phyloP scores from a whole-genome alignment of 805 yeast species.

The Kluyveromyces aestuarii region DNA sequence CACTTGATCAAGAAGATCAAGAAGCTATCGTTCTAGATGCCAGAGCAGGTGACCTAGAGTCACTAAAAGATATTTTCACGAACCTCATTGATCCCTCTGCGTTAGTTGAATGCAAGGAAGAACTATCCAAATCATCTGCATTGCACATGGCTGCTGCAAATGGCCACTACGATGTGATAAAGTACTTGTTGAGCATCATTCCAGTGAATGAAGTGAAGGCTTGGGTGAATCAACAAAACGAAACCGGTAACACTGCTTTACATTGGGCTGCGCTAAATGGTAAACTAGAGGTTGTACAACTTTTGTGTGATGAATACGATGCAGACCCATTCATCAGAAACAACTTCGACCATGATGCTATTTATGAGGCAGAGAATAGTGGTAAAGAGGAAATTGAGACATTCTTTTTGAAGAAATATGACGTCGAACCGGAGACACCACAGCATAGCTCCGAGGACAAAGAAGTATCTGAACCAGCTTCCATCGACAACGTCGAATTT shows the following conservation, averaged over 20 bases:
- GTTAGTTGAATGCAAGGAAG: constrained; percentile 47
- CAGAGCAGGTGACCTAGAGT: constrained; percentile 78
- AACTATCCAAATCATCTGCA: constrained; percentile 58
- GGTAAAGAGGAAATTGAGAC: constrained; percentile 69
- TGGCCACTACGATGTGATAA: constrained; percentile 68
- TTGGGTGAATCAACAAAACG: constrained; percentile 49
- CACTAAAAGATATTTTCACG: constrained; percentile 57
- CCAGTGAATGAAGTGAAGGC: constrained; percentile 36
- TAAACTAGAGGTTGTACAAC: constrained; percentile 58
- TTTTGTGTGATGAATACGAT: constrained; percentile 60
- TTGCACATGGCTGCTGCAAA: constrained; percentile 95
- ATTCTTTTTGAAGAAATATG: constrained; percentile 64
- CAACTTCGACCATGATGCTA: constrained; percentile 66
- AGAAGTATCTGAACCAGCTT: constrained; percentile 27
- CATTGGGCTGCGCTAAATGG: constrained; percentile 97
- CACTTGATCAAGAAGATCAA: constrained; percentile 60
- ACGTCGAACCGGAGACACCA: constrained; percentile 50
- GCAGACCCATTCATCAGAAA: constrained; percentile 82
- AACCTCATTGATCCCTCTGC: constrained; percentile 40
- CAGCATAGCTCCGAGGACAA: constrained; percentile 41
- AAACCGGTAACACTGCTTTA: constrained; percentile 84
- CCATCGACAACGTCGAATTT: constrained; percentile 30
- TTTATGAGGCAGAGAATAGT: constrained; percentile 81
- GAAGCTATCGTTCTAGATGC: constrained; percentile 78
- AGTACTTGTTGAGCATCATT: constrained; percentile 45